A percentile compares a stretch with the other conserved stretches of the same genome.
These are phyloP conservation scores for Orobanche coerulescens DNA, from an alignment of 257 asterid genomes.

Conservation along the genomic window DNA sequence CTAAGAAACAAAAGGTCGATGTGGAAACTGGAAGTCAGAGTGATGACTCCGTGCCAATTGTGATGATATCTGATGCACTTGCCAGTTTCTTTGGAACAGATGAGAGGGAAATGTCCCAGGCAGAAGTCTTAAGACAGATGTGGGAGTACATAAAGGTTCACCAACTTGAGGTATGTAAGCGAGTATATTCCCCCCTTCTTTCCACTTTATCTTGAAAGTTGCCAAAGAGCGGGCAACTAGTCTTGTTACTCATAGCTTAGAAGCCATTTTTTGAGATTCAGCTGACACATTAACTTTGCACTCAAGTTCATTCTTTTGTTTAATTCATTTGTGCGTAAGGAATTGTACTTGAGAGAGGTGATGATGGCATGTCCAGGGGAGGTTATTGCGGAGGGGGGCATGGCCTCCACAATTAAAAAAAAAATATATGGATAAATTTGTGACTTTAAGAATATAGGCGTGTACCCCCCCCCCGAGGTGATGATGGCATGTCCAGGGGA, in stretches of 20 bases:
- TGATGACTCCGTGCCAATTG: constrained; percentile 47
- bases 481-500: too few relatives aligned
- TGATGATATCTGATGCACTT: constrained; percentile 62
- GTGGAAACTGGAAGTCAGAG: constrained; percentile 51
- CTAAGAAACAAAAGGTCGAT: constrained; percentile 49
- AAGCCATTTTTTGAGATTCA: background rate
- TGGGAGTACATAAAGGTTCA: constrained; percentile 71
- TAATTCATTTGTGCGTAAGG: background rate
- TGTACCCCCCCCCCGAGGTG: too few relatives aligned
- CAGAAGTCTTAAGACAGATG: constrained; percentile 70
- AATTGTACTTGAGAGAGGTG: background rate
- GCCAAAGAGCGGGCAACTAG: background rate
- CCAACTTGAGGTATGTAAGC: constrained; percentile 64
- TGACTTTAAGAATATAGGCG: too few relatives aligned
- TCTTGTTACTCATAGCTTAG: background rate
- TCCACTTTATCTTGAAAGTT: constrained; percentile 8
- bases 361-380: background rate
- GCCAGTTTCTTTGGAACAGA: constrained; percentile 58
- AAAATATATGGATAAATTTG: too few relatives aligned
- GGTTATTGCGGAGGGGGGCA: too few relatives aligned
- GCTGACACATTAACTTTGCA: background rate
- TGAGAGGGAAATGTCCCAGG: constrained; percentile 63
- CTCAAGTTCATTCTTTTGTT: background rate
- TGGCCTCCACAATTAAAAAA: too few relatives aligned
- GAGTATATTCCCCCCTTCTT: constrained; percentile 4